A percentile compares a stretch with the other conserved stretches of the same genome.
phyloP scores from a whole-genome alignment of 495 filamentous ascomycete species.

The Jackrogersella minutella region DNA sequence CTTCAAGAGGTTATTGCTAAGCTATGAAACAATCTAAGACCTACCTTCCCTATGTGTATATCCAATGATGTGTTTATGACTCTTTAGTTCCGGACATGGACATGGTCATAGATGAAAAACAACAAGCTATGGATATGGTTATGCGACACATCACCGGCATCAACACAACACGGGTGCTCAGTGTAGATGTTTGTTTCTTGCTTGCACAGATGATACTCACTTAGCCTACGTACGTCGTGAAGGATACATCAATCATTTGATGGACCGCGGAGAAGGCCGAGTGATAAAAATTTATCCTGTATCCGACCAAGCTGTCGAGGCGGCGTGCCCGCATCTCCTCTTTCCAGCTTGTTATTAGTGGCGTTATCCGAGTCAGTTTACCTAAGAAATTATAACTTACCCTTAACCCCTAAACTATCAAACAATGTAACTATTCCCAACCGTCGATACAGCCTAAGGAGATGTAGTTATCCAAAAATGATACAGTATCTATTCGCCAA shows the following conservation, averaged over 20 bases:
- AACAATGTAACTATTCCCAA: background rate
- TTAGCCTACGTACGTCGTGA: slow-evolving; percentile 11
- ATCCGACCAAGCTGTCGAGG: slow-evolving; percentile 10
- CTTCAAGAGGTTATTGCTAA: slow-evolving; percentile 1
- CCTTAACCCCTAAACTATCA: background rate
- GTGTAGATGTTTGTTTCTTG: background rate
- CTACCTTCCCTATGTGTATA: background rate
- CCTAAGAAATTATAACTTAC: background rate
- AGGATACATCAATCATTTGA: background rate
- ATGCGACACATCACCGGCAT: background rate
- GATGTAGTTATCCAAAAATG: background rate
- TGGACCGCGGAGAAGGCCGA: background rate
- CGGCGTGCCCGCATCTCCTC: slow-evolving; percentile 12
- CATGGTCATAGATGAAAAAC: background rate
- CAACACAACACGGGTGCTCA: background rate
- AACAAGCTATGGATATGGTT: background rate
- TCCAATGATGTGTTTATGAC: background rate
- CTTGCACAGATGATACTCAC: background rate
- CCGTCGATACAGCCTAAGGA: background rate
- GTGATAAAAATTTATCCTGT: slow-evolving; percentile 2
- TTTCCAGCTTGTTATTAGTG: background rate
- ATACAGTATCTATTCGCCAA: background rate
- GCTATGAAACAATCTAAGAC: slow-evolving; percentile 14
- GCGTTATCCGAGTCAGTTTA: background rate
- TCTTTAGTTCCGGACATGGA: background rate